phyloP scores from a whole-genome alignment of 2,329 filamentous ascomycete genomes.

The Plenodomus biglobosus region DNA sequence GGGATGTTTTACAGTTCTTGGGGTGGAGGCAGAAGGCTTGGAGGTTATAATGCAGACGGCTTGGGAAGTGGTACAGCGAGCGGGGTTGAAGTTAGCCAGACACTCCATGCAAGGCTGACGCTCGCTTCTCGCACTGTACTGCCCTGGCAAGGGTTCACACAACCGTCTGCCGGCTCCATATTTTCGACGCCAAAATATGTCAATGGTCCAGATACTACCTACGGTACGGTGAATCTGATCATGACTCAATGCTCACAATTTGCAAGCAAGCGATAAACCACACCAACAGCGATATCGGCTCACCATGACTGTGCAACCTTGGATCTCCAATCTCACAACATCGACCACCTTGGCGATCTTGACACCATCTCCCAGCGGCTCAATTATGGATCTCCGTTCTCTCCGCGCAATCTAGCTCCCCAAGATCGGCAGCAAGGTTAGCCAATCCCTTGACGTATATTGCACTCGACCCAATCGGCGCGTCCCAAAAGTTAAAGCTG shows the following conservation, averaged over 20 bases:
- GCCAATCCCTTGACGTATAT: neutral
- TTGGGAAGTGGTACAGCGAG: neutral
- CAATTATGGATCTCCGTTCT: slow-evolving; percentile 12
- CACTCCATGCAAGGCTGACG: neutral
- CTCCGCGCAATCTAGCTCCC: slow-evolving; percentile 8
- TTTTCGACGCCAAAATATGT: too few relatives aligned
- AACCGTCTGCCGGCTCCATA: too few relatives aligned
- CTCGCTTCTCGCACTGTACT: neutral
- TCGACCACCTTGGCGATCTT: neutral
- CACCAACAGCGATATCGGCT: neutral
- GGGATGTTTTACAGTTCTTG: neutral
- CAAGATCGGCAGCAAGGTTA: slow-evolving; percentile 23
- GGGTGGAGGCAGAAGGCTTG: neutral
- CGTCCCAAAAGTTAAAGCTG: slow-evolving; percentile 11
- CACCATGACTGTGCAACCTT: neutral
- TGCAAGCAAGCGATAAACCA: too few relatives aligned
- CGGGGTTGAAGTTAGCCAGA: neutral
- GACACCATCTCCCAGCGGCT: neutral
- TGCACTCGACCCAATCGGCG: slow-evolving; percentile 23
- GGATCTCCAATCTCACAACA: neutral
- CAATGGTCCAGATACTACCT: too few relatives aligned
- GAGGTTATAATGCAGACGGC: neutral
- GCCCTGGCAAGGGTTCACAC: neutral
- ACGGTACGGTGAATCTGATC: neutral
- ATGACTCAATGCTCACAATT: neutral